Conservation (phyloP, 106 monocot species). For the Ottelia alismoides region DNA sequence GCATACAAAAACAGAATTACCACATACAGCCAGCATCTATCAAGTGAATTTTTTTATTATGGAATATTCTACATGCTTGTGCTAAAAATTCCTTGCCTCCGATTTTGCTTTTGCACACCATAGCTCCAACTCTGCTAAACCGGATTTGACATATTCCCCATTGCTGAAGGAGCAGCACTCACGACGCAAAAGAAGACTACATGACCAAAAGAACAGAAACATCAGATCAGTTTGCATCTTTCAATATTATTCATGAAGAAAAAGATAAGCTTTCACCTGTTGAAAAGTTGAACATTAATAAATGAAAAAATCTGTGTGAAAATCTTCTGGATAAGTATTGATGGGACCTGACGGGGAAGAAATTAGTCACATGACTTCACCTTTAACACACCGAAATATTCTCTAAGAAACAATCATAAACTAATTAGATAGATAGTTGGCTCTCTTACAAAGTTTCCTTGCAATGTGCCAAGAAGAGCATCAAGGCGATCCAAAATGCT, state of each 20-base stretch:
- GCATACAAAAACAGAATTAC: too few relatives aligned
- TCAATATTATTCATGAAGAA: neutral
- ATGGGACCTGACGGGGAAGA: conserved; percentile 51
- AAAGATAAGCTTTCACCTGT: conserved; percentile 34
- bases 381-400: neutral
- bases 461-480: conserved; percentile 58
- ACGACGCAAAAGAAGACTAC: conserved; percentile 78
- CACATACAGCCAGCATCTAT: too few relatives aligned
- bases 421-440: neutral
- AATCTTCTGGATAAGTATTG: conserved; percentile 52
- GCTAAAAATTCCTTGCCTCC: too few relatives aligned
- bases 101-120: conserved; percentile 74
- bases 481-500: conserved; percentile 62
- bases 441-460: conserved; percentile 77
- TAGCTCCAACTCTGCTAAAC: conserved; percentile 74
- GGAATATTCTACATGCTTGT: too few relatives aligned
- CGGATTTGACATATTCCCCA: conserved; percentile 95
- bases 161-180: conserved; percentile 99
- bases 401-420: neutral
- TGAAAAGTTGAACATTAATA: conserved; percentile 94
- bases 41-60: too few relatives aligned
- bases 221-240: neutral
- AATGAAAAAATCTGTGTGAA: conserved; percentile 83
- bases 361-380: neutral
- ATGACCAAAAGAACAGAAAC: conserved; percentile 6